Percentiles rank a stretch among this genome's conserved stretches.
These are phyloP conservation scores for Dendryphion nanum DNA, from an alignment of 2,329 filamentous ascomycete species.

Conservation along the genomic window DNA sequence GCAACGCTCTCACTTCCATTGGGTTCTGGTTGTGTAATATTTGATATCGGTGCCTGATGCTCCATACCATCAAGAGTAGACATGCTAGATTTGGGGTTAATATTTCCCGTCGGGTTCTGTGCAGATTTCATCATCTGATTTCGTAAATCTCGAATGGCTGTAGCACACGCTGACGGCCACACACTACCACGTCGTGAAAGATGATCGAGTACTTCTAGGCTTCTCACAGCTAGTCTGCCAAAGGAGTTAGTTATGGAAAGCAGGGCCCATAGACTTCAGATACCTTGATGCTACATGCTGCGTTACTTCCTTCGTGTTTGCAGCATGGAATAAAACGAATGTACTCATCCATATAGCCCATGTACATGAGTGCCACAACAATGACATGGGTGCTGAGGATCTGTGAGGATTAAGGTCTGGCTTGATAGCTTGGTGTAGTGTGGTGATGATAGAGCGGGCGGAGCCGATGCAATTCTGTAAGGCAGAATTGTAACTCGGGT, in stretches of 20 bases:
- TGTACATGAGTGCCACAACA: slow-evolving; percentile 54
- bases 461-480: slow-evolving; percentile 54
- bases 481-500: slow-evolving; percentile 48
- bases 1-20: too few species aligned
- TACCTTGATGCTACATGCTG: slow-evolving; percentile 42
- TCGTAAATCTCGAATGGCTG: slow-evolving; percentile 23
- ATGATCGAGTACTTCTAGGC: slow-evolving; percentile 23
- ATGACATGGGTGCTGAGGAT: too few species aligned
- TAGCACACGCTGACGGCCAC: slow-evolving; percentile 31
- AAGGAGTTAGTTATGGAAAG: too few species aligned
- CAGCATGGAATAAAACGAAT: slow-evolving; percentile 53
- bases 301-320: slow-evolving; percentile 46
- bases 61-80: too few species aligned
- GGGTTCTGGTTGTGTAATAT: too few species aligned
- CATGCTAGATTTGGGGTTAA: too few species aligned
- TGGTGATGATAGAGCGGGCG: slow-evolving; percentile 48
- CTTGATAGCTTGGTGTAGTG: slow-evolving; percentile 33
- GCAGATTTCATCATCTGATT: slow-evolving; percentile 11
- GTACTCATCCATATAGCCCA: slow-evolving; percentile 56
- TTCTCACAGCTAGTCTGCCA: slow-evolving; percentile 23
- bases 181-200: slow-evolving; percentile 23
- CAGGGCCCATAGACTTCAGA: too few species aligned
- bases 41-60: too few species aligned
- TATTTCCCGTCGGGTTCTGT: not conserved
- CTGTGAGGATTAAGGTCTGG: slow-evolving; percentile 13